phyloP scores from a whole-genome alignment of 441 rosid species.

The Francoa sonchifolia region DNA sequence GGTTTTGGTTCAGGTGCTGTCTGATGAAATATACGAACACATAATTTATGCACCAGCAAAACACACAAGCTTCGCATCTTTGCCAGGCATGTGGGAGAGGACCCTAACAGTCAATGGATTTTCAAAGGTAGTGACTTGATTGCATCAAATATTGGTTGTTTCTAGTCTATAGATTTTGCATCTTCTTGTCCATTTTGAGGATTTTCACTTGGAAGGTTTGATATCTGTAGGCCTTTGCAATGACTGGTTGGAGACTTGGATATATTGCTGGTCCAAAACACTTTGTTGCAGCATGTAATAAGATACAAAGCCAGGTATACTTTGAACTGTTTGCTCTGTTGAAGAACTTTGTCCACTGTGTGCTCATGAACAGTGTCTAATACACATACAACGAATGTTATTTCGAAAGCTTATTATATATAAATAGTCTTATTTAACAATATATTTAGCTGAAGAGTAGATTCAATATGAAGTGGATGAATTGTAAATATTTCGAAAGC shows the following conservation, averaged over 20 bases:
- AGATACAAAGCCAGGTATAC: constrained; percentile 93
- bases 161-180: no score
- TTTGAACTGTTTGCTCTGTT: no score
- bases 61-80: constrained; percentile 89
- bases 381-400: no score
- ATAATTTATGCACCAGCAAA: constrained; percentile 82
- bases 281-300: constrained; percentile 80
- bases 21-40: constrained; percentile 97
- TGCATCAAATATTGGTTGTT: no score
- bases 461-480: no score
- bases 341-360: no score
- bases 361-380: no score
- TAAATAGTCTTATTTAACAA: no score
- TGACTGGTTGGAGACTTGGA: constrained; percentile 99
- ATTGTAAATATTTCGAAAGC: no score
- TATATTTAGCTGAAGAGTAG: no score
- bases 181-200: constrained; percentile 2
- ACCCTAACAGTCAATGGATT: constrained; percentile 90
- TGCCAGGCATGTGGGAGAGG: constrained; percentile 91
- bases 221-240: constrained; percentile 74
- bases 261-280: constrained; percentile 89
- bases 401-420: no score
- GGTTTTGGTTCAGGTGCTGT: constrained; percentile 43
- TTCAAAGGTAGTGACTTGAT: constrained; percentile 93
- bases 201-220: constrained; percentile 5